A percentile compares a stretch with the other conserved stretches of the same genome.
These are phyloP conservation scores for Chionographis japonica DNA, from an alignment of 106 monocot species.

Conservation along the genomic window DNA sequence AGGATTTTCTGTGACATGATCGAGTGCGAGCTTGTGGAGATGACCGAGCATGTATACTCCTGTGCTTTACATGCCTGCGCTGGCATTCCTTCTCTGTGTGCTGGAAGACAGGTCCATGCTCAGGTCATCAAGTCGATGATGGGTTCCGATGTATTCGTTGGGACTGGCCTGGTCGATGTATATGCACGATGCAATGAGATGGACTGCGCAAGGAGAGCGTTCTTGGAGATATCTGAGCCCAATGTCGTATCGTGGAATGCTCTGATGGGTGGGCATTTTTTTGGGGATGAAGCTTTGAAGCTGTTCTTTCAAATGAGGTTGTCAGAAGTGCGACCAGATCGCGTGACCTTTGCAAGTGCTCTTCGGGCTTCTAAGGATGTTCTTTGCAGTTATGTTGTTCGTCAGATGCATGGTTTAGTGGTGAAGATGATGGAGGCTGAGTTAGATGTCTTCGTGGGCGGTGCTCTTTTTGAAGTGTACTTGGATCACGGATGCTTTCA, in stretches of 20 bases:
- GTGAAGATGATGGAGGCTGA: constrained; percentile 21
- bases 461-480: constrained; percentile 46
- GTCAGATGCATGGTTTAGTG: constrained; percentile 42
- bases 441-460: constrained; percentile 35
- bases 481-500: constrained; percentile 20
- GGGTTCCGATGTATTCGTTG: constrained; percentile 39
- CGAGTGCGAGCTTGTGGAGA: background rate
- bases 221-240: constrained; percentile 25
- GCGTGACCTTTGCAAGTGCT: constrained; percentile 40
- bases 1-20: constrained; percentile 28
- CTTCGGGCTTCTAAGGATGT: constrained; percentile 34
- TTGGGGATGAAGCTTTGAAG: constrained; percentile 16
- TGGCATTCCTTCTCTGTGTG: background rate
- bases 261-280: constrained; percentile 32
- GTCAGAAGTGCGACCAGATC: constrained; percentile 26
- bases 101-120: constrained; percentile 42
- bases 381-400: background rate
- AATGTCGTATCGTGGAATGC: constrained; percentile 55
- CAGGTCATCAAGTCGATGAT: constrained; percentile 28
- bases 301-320: constrained; percentile 34
- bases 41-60: constrained; percentile 34
- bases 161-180: constrained; percentile 48
- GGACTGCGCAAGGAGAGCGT: constrained; percentile 27
- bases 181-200: constrained; percentile 44
- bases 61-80: constrained; percentile 43